Evolutionary conservation across 2,329 filamentous ascomycete genomes (phyloP).

Genomic region (Aspergillus awamori): DNA sequence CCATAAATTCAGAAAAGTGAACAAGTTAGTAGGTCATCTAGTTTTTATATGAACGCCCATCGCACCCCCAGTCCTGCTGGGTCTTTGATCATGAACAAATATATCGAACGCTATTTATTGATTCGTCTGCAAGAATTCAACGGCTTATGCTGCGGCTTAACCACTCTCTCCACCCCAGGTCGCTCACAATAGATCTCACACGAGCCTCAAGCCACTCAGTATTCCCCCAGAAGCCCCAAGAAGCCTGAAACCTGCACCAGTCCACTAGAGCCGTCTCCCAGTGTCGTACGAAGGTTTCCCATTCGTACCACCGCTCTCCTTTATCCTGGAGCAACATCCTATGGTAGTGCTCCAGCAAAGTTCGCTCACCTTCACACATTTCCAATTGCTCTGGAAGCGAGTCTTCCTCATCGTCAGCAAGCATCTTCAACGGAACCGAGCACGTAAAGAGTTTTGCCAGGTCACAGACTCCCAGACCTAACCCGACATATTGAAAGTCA

Average conservation of each 20-base stretch:
- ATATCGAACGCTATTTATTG: too few species aligned
- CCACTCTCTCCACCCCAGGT: conserved; percentile 53
- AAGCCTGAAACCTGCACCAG: conserved; percentile 65
- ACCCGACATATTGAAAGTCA: conserved; percentile 70
- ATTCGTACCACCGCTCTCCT: conserved; percentile 51
- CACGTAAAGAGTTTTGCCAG: conserved; percentile 69
- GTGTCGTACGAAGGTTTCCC: conserved; percentile 59
- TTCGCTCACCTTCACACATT: conserved; percentile 56
- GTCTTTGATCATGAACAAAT: too few species aligned
- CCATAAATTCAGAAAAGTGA: too few species aligned
- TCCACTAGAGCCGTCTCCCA: conserved; percentile 71
- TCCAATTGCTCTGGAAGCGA: conserved; percentile 42
- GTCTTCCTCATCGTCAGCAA: conserved; percentile 39
- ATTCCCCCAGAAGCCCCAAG: conserved; percentile 65
- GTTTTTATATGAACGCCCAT: too few species aligned
- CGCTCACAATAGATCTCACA: conserved; percentile 53
- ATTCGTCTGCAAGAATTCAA: too few species aligned
- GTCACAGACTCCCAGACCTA: conserved; percentile 67
- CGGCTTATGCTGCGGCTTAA: conserved; percentile 26
- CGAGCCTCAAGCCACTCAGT: conserved; percentile 61
- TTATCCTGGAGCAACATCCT: conserved; percentile 15
- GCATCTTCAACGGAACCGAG: conserved; percentile 61
- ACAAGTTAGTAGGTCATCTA: too few species aligned
- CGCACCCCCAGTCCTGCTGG: too few species aligned
- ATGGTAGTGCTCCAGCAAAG: conserved; percentile 56